Evolutionary conservation across 2,329 filamentous ascomycete genomes (phyloP), one percentile per base, ranked within the genome.

Genomic region (Claviceps quebecensis): DNA sequence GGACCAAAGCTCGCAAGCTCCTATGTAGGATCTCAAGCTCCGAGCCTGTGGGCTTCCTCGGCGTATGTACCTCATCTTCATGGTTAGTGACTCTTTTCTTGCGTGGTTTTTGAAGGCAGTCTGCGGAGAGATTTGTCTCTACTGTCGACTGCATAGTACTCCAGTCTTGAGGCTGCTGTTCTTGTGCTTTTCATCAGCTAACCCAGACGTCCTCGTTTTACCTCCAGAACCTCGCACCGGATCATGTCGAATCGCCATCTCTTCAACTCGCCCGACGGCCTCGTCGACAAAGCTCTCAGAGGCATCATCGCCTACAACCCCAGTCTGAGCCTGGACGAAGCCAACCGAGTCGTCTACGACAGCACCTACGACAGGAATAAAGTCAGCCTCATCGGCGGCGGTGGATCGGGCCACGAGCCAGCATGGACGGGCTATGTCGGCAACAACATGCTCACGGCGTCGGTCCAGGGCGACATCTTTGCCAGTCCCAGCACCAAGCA

Each of bases 401-500:
- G 75, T 19, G 75, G 75, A 40, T 77, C 76, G 0, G 76, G 76
- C 45, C 76, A 78, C 62, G 79, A 83, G 58, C 79, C 79, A 19
- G 80, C 78, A 55, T 83, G 79, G 74, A 70, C 76, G 2, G 80
- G 80, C 50, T 83, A 82, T 57, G 80, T 84, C 2, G 80, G 80
- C 50, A 61, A 66, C 52, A 80, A 80, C 60, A 71, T 82, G 65
- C 72, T 84, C n/a, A 71, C 77, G 1, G 78, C 78, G 4, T 74
- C 78, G 5, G 80, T 80, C 4, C 72, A 71, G 4, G 80, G 80
- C 44, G 77, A 81, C 59, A 76, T 84, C 56, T 84, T 84, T 56
- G 80, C 80, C 16, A 78, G 74, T 6, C 80, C 80, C 0, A 80
- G 75, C 53, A 79, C 80, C 11, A 78, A 76, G 54, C 80, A 84